A percentile compares a stretch with the other conserved stretches of the same genome.
phyloP scores from a whole-genome alignment of 331 rosid species.

The Quercus phellos region DNA sequence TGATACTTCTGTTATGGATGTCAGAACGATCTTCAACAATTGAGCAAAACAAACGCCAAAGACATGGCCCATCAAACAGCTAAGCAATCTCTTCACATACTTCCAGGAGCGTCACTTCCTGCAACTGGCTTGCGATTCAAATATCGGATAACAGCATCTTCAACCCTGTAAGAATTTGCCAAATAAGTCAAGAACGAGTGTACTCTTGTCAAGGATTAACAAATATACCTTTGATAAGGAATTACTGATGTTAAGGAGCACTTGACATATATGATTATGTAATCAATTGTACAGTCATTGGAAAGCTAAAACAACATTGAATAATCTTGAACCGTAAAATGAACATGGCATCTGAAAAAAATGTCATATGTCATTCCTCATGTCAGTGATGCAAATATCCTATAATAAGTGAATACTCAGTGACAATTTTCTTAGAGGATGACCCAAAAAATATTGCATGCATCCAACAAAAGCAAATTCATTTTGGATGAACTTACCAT shows the following conservation, averaged over 20 bases:
- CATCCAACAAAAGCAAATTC: not conserved
- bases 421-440: not conserved
- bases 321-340: not conserved
- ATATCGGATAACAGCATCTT: conserved; percentile 96
- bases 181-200: not conserved
- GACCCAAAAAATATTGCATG: not conserved
- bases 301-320: not conserved
- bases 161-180: conserved; percentile 71
- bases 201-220: not conserved
- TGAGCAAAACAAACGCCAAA: conserved; percentile 6
- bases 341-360: not conserved
- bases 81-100: conserved; percentile 42
- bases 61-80: conserved; percentile 11
- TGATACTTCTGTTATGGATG: conserved; percentile 12
- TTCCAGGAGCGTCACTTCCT: conserved; percentile 86
- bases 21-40: not conserved
- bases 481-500: conserved; percentile 47
- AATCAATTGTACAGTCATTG: not conserved
- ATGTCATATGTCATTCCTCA: not conserved
- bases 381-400: not conserved
- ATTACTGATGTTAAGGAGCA: not conserved
- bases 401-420: not conserved
- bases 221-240: not conserved
- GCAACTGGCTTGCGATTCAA: conserved; percentile 83
- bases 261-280: not conserved